A percentile compares a stretch with the other conserved stretches of the same genome.
Evolutionary conservation across 202 grass and related monocot species (phyloP).

Genomic region (Digitaria exilis): DNA sequence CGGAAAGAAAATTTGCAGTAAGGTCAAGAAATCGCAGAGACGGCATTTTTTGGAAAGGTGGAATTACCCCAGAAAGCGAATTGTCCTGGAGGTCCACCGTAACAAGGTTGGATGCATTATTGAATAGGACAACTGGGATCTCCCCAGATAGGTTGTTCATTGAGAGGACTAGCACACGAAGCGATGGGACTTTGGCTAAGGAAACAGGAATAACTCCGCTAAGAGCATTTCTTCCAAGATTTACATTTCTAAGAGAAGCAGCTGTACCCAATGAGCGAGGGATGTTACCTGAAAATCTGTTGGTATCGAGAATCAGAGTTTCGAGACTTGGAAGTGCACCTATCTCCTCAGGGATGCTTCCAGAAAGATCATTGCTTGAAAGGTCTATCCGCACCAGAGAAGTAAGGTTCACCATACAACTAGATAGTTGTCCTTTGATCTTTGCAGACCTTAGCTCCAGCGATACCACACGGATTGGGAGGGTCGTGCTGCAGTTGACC

Average conservation of each 20-base stretch:
- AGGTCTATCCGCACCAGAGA: constrained; percentile 29
- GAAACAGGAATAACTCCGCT: constrained; percentile 47
- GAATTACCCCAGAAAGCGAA: constrained; percentile 36
- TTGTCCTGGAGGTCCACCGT: constrained; percentile 30
- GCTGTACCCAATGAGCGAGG: constrained; percentile 35
- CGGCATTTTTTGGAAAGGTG: constrained; percentile 7
- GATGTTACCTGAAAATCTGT: constrained; percentile 45
- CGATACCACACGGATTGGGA: constrained; percentile 22
- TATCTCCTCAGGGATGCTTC: constrained; percentile 32
- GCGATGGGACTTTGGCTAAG: constrained; percentile 27
- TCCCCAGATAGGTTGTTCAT: constrained; percentile 37
- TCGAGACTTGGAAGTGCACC: constrained; percentile 10
- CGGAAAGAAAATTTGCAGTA: constrained; percentile 12
- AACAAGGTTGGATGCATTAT: constrained; percentile 29
- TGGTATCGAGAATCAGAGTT: constrained; percentile 19
- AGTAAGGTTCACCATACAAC: neutral
- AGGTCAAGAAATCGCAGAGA: constrained; percentile 23
- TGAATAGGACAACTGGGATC: constrained; percentile 43
- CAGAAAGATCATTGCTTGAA: constrained; percentile 25
- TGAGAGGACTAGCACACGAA: constrained; percentile 33
- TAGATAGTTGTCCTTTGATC: constrained; percentile 17
- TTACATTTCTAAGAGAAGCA: constrained; percentile 27
- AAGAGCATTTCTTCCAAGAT: constrained; percentile 39
- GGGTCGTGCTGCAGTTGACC: constrained; percentile 20
- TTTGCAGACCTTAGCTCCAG: constrained; percentile 3